Conservation (phyloP, 2,329 filamentous ascomycete genomes). For the Aspergillus flavus region DNA sequence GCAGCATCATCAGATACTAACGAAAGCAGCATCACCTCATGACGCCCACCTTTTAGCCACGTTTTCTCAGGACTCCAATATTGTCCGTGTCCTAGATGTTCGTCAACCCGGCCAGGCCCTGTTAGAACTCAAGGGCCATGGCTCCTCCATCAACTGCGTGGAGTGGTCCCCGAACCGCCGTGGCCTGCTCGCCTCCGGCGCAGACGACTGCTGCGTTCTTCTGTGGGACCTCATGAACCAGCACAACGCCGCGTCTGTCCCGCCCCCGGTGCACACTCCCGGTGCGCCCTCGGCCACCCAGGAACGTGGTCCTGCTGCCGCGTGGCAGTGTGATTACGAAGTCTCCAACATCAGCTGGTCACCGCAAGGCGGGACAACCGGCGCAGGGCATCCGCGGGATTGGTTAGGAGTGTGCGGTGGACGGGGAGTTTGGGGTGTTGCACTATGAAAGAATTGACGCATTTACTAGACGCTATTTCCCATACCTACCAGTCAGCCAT, state of each 20-base stretch:
- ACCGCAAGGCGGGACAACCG: conserved; percentile 42
- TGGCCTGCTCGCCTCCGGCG: conserved; percentile 87
- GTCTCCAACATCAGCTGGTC: conserved; percentile 53
- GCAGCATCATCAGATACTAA: conserved; percentile 10
- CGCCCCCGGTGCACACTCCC: conserved; percentile 36
- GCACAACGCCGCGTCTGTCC: conserved; percentile 53
- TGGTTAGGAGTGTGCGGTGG: conserved; percentile 51
- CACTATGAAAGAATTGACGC: conserved; percentile 30
- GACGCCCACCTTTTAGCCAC: conserved; percentile 96
- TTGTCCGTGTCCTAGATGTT: conserved; percentile 94
- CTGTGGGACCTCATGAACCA: conserved; percentile 89
- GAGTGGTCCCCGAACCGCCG: conserved; percentile 91
- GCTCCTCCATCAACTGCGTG: conserved; percentile 82
- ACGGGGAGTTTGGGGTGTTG: conserved; percentile 49
- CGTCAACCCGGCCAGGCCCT: conserved; percentile 94
- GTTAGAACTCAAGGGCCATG: conserved; percentile 87
- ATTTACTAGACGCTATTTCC: conserved; percentile 16
- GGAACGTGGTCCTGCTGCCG: conserved; percentile 48
- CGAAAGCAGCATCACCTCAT: conserved; percentile 74
- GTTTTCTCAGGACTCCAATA: conserved; percentile 88
- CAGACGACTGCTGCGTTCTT: conserved; percentile 86
- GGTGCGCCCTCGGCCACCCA: conserved; percentile 34
- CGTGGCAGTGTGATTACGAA: conserved; percentile 51
- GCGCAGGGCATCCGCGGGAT: conserved; percentile 36
- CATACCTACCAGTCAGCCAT: conserved; percentile 9